Evolutionary conservation across 495 filamentous ascomycete genomes (phyloP).

Genomic region (Penicillium maclennaniae): DNA sequence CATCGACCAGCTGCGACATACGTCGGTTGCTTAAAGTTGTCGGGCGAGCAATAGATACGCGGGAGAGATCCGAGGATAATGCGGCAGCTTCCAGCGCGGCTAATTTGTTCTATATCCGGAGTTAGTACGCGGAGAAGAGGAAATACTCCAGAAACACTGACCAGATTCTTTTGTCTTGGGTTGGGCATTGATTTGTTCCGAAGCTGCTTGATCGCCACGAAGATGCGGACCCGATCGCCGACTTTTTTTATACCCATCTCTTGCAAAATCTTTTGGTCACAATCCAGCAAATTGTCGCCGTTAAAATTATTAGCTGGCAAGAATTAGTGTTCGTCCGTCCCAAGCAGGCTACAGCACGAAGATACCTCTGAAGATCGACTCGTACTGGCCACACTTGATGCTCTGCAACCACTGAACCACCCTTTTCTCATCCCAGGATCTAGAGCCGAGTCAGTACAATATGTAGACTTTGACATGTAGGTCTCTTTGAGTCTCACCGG

Average conservation of each 20-base stretch:
- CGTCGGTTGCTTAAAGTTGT: slow-evolving; percentile 63
- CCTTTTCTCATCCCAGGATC: slow-evolving; percentile 84
- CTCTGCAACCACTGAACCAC: slow-evolving; percentile 87
- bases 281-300: slow-evolving; percentile 91
- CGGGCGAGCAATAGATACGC: slow-evolving; percentile 51
- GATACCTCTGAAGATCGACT: slow-evolving; percentile 77
- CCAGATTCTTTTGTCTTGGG: slow-evolving; percentile 81
- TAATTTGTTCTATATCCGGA: slow-evolving; percentile 37
- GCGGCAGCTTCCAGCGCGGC: slow-evolving; percentile 41
- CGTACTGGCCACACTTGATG: slow-evolving; percentile 91
- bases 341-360: neutral
- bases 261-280: slow-evolving; percentile 92
- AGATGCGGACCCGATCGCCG: slow-evolving; percentile 93
- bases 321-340: slow-evolving; percentile 1
- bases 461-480: neutral
- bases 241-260: slow-evolving; percentile 99
- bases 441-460: slow-evolving; percentile 31
- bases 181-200: slow-evolving; percentile 79
- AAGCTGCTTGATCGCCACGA: slow-evolving; percentile 87
- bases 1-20: slow-evolving; percentile 65
- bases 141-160: slow-evolving; percentile 37
- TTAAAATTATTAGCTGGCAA: slow-evolving; percentile 82
- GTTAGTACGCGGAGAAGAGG: slow-evolving; percentile 12
- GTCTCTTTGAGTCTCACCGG: slow-evolving; percentile 40
- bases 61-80: slow-evolving; percentile 65